phyloP scores from a whole-genome alignment of 352 stramenopile species.

The Blastocystis sp. region DNA sequence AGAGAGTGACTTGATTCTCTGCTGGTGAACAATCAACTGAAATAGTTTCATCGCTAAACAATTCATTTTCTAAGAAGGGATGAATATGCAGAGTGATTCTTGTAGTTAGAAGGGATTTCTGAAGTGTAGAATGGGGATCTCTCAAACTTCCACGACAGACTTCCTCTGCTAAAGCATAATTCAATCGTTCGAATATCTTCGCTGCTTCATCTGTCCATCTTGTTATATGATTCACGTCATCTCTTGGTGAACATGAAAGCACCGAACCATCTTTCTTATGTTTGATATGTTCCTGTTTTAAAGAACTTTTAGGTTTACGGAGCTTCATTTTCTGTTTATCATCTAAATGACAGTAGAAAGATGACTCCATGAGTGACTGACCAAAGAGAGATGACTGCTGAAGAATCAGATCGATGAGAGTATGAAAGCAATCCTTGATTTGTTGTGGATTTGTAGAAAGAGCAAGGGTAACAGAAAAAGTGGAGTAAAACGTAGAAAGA shows the following conservation, averaged over 20 bases:
- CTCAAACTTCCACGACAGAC: not conserved
- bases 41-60: not conserved
- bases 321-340: not conserved
- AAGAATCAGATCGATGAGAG: not conserved
- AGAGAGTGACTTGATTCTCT: not conserved
- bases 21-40: not conserved
- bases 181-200: not conserved
- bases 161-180: not conserved
- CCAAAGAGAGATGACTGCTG: not conserved
- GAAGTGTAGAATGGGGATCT: not conserved
- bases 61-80: not conserved
- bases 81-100: not conserved
- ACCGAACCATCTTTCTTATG: not conserved
- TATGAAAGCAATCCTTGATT: not conserved
- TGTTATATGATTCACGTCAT: not conserved
- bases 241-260: not conserved
- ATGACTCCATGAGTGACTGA: not conserved
- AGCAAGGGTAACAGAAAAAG: not conserved
- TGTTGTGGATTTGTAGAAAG: not conserved
- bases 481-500: not conserved
- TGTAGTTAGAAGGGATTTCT: not conserved
- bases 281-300: not conserved
- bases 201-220: not conserved
- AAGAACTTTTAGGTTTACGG: not conserved
- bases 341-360: not conserved